Evolutionary conservation across 2,329 filamentous ascomycete genomes (phyloP), one percentile per base, ranked within the genome.

Genomic region (Apiospora phragmitis): DNA sequence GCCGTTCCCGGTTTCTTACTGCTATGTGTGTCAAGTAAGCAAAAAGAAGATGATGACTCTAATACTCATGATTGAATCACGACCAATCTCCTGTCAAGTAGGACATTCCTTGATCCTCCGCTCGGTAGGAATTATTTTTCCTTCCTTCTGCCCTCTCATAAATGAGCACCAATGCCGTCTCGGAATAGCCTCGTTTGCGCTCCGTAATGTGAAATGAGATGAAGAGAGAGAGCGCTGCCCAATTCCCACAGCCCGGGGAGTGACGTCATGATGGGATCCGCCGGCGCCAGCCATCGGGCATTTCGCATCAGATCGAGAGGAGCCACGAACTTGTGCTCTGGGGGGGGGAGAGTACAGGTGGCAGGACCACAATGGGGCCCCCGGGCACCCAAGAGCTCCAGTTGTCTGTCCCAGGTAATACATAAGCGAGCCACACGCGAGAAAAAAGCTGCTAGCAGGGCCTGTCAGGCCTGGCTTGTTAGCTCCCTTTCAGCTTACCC

Each of bases 291-390:
- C 32, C 18, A 62, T 62, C 55, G 55, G 55, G 32, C 18, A 62
- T 38, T 62, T 62, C 18, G 55, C 55, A 62, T 62, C 55, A 38
- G 55, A 62, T 62, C 55, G 55, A 26, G n/a, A n/a, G n/a, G n/a
- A n/a, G n/a, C n/a, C n/a, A n/a, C n/a, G 8, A 49, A 26, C 47
- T 14, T 9, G 21, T 38, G 8, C 21, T 59, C 18, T n/a, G 16
- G 29, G 49, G 51, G 29, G 14, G 14, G 14, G 6, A n/a, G 21
- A 21, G 43, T 2, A 8, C 16, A 4, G 7, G 3, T 45, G 42
- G 16, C 42, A 45, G 16, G 14, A 8, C 51, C 29, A 59, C 51
- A 21, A 59, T n/a, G 51, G 51, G 51, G 51, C 51, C 29, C 51
- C 51, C 8, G 6, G 4, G 12, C 12, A 14, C 42, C 42, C 14